phyloP scores from a whole-genome alignment of 1,284 basidiomycete species.

The Lentinus polychrous region DNA sequence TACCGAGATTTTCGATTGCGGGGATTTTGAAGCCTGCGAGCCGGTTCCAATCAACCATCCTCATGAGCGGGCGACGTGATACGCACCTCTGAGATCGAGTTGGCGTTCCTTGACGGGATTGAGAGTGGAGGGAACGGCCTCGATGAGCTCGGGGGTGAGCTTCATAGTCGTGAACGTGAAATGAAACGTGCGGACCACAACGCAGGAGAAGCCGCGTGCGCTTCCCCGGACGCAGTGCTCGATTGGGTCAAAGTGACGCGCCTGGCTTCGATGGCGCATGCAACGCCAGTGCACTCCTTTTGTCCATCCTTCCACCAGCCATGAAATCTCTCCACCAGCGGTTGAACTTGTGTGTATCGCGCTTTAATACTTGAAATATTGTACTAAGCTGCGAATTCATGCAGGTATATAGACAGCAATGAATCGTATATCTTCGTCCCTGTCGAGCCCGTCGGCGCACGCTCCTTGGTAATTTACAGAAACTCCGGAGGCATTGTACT shows the following conservation, averaged over 20 bases:
- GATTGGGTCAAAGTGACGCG: conserved; percentile 1
- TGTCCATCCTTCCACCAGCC: conserved; percentile 17
- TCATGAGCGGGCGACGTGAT: conserved; percentile 11
- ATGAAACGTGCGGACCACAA: conserved; percentile 3
- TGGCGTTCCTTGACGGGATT: conserved; percentile 93
- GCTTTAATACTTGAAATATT: conserved; percentile 4
- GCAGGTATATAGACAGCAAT: conserved; percentile 59
- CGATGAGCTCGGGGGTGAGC: conserved; percentile 88
- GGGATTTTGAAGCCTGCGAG: conserved; percentile 90
- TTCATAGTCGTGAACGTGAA: conserved; percentile 50
- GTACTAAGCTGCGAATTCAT: conserved; percentile 12
- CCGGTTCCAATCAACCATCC: conserved; percentile 23
- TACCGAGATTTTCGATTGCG: conserved; percentile 98
- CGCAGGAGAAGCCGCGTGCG: conserved; percentile 1
- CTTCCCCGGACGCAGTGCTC: conserved; percentile 6
- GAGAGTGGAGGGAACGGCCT: conserved; percentile 69
- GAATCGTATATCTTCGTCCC: conserved; percentile 76
- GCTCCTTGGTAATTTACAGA: conserved; percentile 64
- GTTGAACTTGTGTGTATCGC: conserved; percentile 51
- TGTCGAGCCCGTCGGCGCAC: conserved; percentile 51
- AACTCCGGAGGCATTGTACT: conserved; percentile 67
- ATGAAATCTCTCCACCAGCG: conserved; percentile 68
- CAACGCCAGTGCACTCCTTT: conserved; percentile 6
- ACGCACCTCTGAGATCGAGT: conserved; percentile 86
- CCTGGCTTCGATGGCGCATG: conserved; percentile 6